phyloP scores from a whole-genome alignment of 352 stramenopile genomes.

The Salisapilia sapeloensis region DNA sequence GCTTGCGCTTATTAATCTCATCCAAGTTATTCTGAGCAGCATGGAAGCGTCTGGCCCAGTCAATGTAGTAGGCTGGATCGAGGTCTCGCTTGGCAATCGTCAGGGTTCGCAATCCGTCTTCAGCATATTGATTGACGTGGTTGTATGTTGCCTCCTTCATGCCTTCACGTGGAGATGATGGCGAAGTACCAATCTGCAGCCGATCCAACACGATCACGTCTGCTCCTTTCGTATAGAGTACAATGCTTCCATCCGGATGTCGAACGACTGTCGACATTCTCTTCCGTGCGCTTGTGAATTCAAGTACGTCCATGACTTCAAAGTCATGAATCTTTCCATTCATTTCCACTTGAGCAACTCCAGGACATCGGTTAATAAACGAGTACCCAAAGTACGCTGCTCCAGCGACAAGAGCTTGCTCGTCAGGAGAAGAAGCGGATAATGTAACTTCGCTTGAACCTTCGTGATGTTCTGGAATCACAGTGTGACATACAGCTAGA shows the following conservation, averaged over 20 bases:
- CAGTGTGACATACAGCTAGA: constrained; percentile 88
- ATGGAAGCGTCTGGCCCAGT: constrained; percentile 46
- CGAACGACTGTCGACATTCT: constrained; percentile 86
- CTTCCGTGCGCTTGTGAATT: constrained; percentile 88
- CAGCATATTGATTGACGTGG: constrained; percentile 68
- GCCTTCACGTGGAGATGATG: neutral
- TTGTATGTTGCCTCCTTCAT: constrained; percentile 1
- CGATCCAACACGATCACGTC: constrained; percentile 51
- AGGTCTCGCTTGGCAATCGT: constrained; percentile 68
- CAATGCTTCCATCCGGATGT: constrained; percentile 33
- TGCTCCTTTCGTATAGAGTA: constrained; percentile 56
- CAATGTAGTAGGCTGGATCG: constrained; percentile 17
- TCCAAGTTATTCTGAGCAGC: constrained; percentile 46
- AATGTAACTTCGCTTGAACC: constrained; percentile 39
- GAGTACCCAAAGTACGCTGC: constrained; percentile 57
- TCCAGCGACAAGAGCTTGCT: constrained; percentile 72
- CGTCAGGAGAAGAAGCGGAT: constrained; percentile 69
- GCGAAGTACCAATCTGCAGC: constrained; percentile 10
- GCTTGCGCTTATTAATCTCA: constrained; percentile 70
- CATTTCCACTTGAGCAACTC: constrained; percentile 26
- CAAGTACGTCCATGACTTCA: constrained; percentile 78
- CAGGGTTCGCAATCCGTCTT: constrained; percentile 78
- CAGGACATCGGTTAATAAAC: constrained; percentile 50
- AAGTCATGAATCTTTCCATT: constrained; percentile 23
- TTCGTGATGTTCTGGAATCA: constrained; percentile 90